Evolutionary conservation across 2,329 filamentous ascomycete species (phyloP), one percentile per base, ranked within the genome.

Genomic region (Pestalotiopsis sp.): DNA sequence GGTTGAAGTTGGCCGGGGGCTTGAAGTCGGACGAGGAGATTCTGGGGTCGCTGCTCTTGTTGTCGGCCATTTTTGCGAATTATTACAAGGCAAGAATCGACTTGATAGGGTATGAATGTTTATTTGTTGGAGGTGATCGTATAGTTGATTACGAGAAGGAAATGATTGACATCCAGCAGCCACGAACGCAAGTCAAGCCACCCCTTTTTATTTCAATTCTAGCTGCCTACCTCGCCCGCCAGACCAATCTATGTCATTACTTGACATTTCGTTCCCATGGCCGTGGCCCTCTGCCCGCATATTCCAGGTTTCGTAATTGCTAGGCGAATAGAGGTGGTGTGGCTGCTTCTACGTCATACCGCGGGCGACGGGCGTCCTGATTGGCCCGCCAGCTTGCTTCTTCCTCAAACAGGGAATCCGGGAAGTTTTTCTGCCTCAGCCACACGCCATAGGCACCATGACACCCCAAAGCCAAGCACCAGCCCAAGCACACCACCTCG

Each of bases 21-120:
- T 70, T 57, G 66, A 70, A 70, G n/a, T 60, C 56, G n/a, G 64
- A 62, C 9, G 59, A 38, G 31, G 59, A 62, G 59, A 62, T 62
- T 36, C 59, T 36, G 6, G 59, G 59, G 45, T 52, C 45, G 45
- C 20, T 59, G 57, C 20, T 59, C 27, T n/a, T 52, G 61, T 64
- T 64, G 11, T 64, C 61, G 61, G 61, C 38, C 59, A 62, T 62
- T 52, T 52, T 52, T 12, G 45, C 7, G 17, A 45, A 11, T 52
- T 3, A 14, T 31, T 25, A 27, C 27, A 31, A 4, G 20, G 25
- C 25, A 25, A 23, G 56, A 31, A 3, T 6, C 0, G 3, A 13
- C 5, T 25, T 9, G 20, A 23, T 58, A 3, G 12, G 20, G 11
- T 59, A 12, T 25, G 5, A 12, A 7, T 13, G 11, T 27, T 59